Evolutionary conservation across 2,329 filamentous ascomycete genomes (phyloP).

Genomic region (Apiospora arundinis): DNA sequence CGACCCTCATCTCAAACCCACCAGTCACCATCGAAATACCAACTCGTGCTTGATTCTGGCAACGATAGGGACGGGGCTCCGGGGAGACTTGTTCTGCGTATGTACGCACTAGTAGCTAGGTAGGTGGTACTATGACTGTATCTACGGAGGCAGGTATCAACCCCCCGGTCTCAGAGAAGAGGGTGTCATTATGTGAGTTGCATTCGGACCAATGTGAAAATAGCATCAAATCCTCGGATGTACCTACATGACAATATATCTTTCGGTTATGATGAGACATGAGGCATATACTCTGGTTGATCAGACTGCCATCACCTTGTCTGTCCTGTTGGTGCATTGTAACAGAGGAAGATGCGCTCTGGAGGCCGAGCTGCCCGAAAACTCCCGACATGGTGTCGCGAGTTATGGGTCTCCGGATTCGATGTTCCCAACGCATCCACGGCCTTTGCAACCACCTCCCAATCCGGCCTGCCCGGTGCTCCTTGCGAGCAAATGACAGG

Average conservation of each 20-base stretch:
- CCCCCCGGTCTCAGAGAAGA: not conserved
- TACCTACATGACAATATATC: not conserved
- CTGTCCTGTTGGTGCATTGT: not conserved
- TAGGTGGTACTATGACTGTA: not conserved
- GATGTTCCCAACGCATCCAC: not conserved
- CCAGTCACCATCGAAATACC: not conserved
- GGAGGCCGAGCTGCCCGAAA: slow-evolving; percentile 6
- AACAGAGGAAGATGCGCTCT: not conserved
- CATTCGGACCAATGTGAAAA: not conserved
- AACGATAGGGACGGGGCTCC: not conserved
- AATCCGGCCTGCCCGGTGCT: slow-evolving; percentile 1
- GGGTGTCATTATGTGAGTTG: not conserved
- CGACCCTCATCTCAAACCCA: slow-evolving; percentile 2
- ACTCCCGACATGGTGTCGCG: not conserved
- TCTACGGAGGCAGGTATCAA: not conserved
- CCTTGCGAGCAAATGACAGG: slow-evolving; percentile 8
- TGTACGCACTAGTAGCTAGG: not conserved
- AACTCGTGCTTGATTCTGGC: slow-evolving; percentile 4
- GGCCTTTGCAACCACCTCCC: slow-evolving; percentile 8
- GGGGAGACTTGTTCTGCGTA: not conserved
- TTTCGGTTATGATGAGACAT: not conserved
- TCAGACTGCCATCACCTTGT: not conserved
- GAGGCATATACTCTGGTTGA: slow-evolving; percentile 5
- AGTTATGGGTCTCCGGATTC: slow-evolving; percentile 4
- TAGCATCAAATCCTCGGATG: not conserved